Evolutionary conservation across 352 stramenopile genomes (phyloP).

Genomic region (Halophytophthora batemanensis): DNA sequence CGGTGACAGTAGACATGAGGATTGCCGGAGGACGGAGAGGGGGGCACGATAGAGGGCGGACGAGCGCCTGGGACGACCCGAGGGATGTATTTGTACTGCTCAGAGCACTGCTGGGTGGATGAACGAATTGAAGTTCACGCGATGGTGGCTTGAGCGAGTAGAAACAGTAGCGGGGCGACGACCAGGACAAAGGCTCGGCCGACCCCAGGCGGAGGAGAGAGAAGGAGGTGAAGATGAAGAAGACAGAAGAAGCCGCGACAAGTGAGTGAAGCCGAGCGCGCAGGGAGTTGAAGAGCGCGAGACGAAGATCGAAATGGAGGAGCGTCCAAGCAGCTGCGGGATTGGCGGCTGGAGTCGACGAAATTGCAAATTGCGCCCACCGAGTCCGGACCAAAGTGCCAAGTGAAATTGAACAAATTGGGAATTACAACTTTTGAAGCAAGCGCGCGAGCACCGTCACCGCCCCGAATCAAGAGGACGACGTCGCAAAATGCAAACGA

Average conservation of each 20-base stretch:
- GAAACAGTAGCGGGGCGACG: slow-evolving; percentile 24
- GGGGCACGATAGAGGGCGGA: slow-evolving; percentile 9
- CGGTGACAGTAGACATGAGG: slow-evolving; percentile 3
- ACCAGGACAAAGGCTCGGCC: slow-evolving; percentile 20
- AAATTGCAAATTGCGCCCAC: slow-evolving; percentile 29
- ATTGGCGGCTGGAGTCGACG: slow-evolving; percentile 26
- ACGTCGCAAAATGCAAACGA: slow-evolving; percentile 20
- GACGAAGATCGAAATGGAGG: slow-evolving; percentile 24
- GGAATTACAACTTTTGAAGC: slow-evolving; percentile 47
- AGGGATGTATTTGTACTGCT: slow-evolving; percentile 43
- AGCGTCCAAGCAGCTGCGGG: slow-evolving; percentile 18
- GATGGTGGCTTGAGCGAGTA: slow-evolving; percentile 34
- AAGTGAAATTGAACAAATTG: slow-evolving; percentile 32
- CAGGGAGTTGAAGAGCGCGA: slow-evolving; percentile 30
- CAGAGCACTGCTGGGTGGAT: slow-evolving; percentile 31
- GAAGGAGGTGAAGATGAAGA: slow-evolving; percentile 24
- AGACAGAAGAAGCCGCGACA: slow-evolving; percentile 22
- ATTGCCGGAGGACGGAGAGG: neutral
- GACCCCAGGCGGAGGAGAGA: slow-evolving; percentile 24
- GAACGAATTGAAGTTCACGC: slow-evolving; percentile 30
- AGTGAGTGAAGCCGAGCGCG: no score
- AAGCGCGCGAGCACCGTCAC: slow-evolving; percentile 23
- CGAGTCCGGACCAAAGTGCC: neutral
- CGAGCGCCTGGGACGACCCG: slow-evolving; percentile 11
- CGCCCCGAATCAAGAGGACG: no score